Evolutionary conservation across 306 rosid genomes (phyloP).

Genomic region (Acmispon strigosus): DNA sequence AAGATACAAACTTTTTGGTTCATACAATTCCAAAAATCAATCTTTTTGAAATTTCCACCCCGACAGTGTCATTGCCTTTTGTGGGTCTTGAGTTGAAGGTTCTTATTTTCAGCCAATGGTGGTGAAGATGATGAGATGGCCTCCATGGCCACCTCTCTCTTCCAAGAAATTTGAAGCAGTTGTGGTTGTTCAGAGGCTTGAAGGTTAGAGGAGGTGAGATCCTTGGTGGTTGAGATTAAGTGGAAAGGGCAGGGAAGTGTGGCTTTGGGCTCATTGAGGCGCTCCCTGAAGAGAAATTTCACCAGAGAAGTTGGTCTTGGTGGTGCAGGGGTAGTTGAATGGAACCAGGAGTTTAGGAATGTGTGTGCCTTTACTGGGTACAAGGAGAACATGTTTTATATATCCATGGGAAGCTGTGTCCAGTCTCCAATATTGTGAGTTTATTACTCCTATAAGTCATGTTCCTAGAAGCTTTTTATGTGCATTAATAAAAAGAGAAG

Average conservation of each 20-base stretch:
- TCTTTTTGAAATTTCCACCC: not conserved
- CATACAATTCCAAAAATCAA: not conserved
- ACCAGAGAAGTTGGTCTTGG: slow-evolving; percentile 42
- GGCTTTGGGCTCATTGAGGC: slow-evolving; percentile 55
- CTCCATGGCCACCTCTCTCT: slow-evolving; percentile 72
- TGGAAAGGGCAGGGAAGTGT: slow-evolving; percentile 64
- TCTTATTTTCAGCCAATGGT: slow-evolving; percentile 33
- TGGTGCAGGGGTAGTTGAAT: slow-evolving; percentile 37
- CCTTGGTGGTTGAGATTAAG: slow-evolving; percentile 48
- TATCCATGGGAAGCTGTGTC: slow-evolving; percentile 71
- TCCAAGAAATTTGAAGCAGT: slow-evolving; percentile 54
- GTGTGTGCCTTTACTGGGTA: slow-evolving; percentile 43
- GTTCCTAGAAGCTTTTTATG: too few relatives aligned
- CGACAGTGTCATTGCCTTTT: not conserved
- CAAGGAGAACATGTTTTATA: slow-evolving; percentile 62
- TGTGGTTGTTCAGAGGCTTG: slow-evolving; percentile 40
- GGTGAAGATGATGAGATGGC: slow-evolving; percentile 81
- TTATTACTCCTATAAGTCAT: not conserved
- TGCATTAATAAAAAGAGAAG: too few relatives aligned
- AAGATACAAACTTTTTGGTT: not conserved
- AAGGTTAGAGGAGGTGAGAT: slow-evolving; percentile 34
- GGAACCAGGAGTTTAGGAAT: slow-evolving; percentile 67
- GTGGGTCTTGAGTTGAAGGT: not conserved
- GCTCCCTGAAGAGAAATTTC: slow-evolving; percentile 46
- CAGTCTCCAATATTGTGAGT: slow-evolving; percentile 59